These are phyloP conservation scores for Apiospora arundinis DNA, from an alignment of 2,329 filamentous ascomycete genomes.

Conservation along the genomic window DNA sequence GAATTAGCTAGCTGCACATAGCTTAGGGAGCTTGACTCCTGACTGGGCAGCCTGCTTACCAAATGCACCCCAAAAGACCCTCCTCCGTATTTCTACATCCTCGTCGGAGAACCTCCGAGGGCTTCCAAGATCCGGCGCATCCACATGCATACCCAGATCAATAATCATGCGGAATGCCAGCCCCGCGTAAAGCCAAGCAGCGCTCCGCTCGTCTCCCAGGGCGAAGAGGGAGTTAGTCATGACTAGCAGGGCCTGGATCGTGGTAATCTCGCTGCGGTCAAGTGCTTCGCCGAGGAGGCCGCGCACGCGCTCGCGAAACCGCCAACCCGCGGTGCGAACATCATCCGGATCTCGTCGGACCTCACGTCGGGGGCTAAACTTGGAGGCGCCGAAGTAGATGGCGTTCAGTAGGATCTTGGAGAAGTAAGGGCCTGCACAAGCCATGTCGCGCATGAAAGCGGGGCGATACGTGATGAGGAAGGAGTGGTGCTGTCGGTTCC, in stretches of 20 bases:
- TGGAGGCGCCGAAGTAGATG: too few species aligned
- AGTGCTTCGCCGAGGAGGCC: constrained; percentile 53
- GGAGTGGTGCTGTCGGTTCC: constrained; percentile 59
- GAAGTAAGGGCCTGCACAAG: constrained; percentile 46
- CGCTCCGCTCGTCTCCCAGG: constrained; percentile 55
- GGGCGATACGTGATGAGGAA: constrained; percentile 57
- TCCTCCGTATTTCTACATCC: constrained; percentile 50
- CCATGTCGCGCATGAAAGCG: constrained; percentile 60
- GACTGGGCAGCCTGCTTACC: not conserved
- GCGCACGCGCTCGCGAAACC: constrained; percentile 51
- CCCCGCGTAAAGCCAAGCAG: constrained; percentile 64
- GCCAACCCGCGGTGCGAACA: constrained; percentile 52
- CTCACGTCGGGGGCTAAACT: too few species aligned
- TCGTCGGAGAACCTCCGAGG: constrained; percentile 48
- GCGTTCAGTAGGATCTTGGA: too few species aligned
- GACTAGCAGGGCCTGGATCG: constrained; percentile 58
- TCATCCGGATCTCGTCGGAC: too few species aligned
- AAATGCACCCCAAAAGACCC: constrained; percentile 55
- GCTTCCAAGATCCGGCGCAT: constrained; percentile 33
- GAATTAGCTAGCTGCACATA: not conserved
- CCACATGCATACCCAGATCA: constrained; percentile 40
- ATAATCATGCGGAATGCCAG: constrained; percentile 62
- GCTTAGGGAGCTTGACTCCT: not conserved
- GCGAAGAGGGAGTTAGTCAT: constrained; percentile 59
- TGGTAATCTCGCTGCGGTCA: constrained; percentile 58